Percentiles rank a stretch among this genome's conserved stretches.
Evolutionary conservation across 495 filamentous ascomycete species (phyloP).

Genomic region (Penicillium pulvis): DNA sequence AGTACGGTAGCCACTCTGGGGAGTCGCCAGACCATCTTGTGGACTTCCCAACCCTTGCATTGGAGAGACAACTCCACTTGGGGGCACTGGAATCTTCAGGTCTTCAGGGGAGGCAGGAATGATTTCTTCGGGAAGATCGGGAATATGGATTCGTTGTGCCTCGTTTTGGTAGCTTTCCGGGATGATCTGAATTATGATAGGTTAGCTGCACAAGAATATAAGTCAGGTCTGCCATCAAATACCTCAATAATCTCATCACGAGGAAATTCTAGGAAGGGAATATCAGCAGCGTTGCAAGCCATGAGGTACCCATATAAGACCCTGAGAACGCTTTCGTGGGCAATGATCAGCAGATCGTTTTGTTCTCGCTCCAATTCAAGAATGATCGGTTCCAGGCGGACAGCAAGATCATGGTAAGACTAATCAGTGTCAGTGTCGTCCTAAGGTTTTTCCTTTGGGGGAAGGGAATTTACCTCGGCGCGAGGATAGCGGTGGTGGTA

Average conservation of each 20-base stretch:
- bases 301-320: constrained; percentile 98
- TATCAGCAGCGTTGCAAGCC: constrained; percentile 96
- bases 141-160: constrained; percentile 82
- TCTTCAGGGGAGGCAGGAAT: constrained; percentile 80
- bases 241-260: constrained; percentile 96
- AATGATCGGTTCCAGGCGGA: constrained; percentile 98
- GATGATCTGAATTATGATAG: constrained; percentile 65
- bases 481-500: constrained; percentile 97
- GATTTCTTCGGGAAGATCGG: constrained; percentile 59
- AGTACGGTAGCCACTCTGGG: constrained; percentile 39
- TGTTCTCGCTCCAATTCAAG: constrained; percentile 96
- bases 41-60: constrained; percentile 52
- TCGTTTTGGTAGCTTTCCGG: constrained; percentile 97
- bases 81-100: constrained; percentile 77
- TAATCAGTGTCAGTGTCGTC: constrained; percentile 32
- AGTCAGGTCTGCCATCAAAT: constrained; percentile 15
- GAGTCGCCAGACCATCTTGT: constrained; percentile 42
- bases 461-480: constrained; percentile 66
- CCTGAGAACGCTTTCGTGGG: constrained; percentile 93
- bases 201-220: constrained; percentile 11
- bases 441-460: not conserved
- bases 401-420: constrained; percentile 98
- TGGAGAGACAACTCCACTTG: constrained; percentile 55
- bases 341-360: constrained; percentile 95
- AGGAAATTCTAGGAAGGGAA: constrained; percentile 90